Evolutionary conservation across 2,329 filamentous ascomycete genomes (phyloP).

Genomic region (Trichoderma sp.): DNA sequence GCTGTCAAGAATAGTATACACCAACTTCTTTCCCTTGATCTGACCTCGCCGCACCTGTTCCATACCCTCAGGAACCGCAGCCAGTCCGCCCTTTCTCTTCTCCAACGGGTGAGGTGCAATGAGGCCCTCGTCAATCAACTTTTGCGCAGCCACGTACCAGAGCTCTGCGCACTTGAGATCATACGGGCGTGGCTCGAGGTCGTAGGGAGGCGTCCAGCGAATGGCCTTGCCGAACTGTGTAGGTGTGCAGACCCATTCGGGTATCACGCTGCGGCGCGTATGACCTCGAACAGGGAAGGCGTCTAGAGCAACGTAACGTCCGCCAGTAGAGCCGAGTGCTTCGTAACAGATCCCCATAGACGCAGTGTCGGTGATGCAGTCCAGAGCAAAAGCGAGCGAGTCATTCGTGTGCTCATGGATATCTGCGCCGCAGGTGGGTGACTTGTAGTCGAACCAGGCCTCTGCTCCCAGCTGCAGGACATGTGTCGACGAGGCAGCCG

Average conservation of each 20-base stretch:
- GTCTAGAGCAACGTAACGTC: conserved; percentile 32
- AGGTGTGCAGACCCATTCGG: conserved; percentile 32
- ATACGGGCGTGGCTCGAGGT: background rate
- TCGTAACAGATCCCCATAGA: conserved; percentile 44
- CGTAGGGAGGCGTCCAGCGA: background rate
- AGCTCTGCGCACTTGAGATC: background rate
- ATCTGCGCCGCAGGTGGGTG: conserved; percentile 29
- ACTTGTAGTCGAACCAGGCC: conserved; percentile 47
- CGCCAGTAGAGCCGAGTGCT: conserved; percentile 38
- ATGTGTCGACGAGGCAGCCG: conserved; percentile 43
- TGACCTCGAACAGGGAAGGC: conserved; percentile 33
- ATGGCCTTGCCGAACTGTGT: conserved; percentile 23
- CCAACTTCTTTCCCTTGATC: background rate
- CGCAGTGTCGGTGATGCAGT: conserved; percentile 38
- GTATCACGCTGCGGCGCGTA: conserved; percentile 32
- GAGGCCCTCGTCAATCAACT: background rate
- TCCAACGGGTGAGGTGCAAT: background rate
- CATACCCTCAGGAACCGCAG: background rate
- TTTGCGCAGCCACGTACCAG: background rate
- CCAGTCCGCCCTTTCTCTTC: background rate
- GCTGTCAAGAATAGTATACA: conserved; percentile 23
- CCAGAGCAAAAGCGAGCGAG: conserved; percentile 40
- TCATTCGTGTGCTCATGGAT: conserved; percentile 35
- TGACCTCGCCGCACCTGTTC: background rate
- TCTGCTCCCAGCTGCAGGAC: conserved; percentile 48